These are phyloP conservation scores for Penicillium manginii DNA, from an alignment of 495 filamentous ascomycete species.

Conservation along the genomic window DNA sequence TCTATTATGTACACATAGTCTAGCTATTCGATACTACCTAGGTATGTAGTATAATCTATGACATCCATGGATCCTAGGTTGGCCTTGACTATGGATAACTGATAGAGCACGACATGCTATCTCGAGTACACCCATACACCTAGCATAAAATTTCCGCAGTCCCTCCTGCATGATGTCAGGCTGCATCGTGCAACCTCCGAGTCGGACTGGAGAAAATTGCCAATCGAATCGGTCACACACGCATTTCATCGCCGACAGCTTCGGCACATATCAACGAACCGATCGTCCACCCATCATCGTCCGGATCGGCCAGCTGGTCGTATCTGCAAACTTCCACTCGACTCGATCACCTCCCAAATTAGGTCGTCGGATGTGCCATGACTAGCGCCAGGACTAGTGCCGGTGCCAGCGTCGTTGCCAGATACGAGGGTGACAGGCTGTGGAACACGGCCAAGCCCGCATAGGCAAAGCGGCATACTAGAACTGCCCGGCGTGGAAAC, in stretches of 20 bases:
- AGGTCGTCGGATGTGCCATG: neutral
- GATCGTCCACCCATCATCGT: neutral
- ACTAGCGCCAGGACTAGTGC: neutral
- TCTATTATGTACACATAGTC: too few species aligned
- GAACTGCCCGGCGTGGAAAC: constrained; percentile 10
- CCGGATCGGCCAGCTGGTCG: neutral
- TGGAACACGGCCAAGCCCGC: constrained; percentile 20
- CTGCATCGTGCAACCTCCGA: constrained; percentile 5
- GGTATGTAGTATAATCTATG: too few species aligned
- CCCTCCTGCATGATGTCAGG: constrained; percentile 6
- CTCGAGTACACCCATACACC: neutral
- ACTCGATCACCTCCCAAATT: neutral
- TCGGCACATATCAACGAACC: constrained; percentile 4
- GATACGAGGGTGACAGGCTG: neutral
- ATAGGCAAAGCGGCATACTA: constrained; percentile 24
- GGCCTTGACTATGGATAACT: too few species aligned
- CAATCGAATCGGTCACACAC: constrained; percentile 1
- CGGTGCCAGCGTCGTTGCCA: neutral
- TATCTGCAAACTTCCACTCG: neutral
- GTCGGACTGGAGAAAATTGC: neutral
- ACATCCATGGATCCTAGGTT: too few species aligned
- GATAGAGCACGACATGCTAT: too few species aligned
- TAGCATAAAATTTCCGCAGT: neutral
- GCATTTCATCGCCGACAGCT: neutral
- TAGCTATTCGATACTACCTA: too few species aligned